phyloP scores from a whole-genome alignment of 768 basidiomycete species.

The Exsudoporus frostii region DNA sequence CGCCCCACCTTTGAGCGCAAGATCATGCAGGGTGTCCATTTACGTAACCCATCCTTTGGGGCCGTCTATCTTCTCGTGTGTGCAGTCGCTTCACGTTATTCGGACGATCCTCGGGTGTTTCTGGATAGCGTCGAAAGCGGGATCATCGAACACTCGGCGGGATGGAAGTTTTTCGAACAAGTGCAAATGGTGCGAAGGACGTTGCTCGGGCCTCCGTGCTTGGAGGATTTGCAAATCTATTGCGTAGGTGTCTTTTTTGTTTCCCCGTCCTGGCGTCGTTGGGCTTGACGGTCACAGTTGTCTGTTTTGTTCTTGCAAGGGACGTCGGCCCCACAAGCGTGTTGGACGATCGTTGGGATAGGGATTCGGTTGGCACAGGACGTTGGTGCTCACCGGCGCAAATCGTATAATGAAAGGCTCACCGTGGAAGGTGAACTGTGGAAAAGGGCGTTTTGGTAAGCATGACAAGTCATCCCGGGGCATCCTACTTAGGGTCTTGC shows the following conservation, averaged over 20 bases:
- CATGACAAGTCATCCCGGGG: neutral
- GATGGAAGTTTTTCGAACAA: constrained; percentile 48
- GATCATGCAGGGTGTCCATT: constrained; percentile 47
- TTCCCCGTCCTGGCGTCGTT: constrained; percentile 10
- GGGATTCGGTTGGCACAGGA: constrained; percentile 59
- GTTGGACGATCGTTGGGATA: constrained; percentile 66
- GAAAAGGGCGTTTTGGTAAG: constrained; percentile 52
- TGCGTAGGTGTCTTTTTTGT: constrained; percentile 41
- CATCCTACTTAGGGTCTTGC: neutral
- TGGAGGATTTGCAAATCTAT: constrained; percentile 73
- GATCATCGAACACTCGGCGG: constrained; percentile 41
- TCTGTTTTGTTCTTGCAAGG: constrained; percentile 52
- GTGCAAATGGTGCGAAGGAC: constrained; percentile 59
- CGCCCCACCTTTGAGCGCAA: constrained; percentile 60
- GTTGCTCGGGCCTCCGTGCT: constrained; percentile 50
- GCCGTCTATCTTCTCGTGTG: constrained; percentile 66
- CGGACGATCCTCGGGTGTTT: constrained; percentile 55
- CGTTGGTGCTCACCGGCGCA: constrained; percentile 50
- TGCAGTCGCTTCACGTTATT: constrained; percentile 57
- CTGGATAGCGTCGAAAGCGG: constrained; percentile 32
- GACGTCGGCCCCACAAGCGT: constrained; percentile 57
- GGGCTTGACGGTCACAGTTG: constrained; percentile 35
- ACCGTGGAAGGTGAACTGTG: constrained; percentile 57
- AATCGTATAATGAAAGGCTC: constrained; percentile 28
- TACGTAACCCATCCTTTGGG: constrained; percentile 50